phyloP scores from a whole-genome alignment of 176 grass and related monocot species.

The Urochloa ruziziensis region DNA sequence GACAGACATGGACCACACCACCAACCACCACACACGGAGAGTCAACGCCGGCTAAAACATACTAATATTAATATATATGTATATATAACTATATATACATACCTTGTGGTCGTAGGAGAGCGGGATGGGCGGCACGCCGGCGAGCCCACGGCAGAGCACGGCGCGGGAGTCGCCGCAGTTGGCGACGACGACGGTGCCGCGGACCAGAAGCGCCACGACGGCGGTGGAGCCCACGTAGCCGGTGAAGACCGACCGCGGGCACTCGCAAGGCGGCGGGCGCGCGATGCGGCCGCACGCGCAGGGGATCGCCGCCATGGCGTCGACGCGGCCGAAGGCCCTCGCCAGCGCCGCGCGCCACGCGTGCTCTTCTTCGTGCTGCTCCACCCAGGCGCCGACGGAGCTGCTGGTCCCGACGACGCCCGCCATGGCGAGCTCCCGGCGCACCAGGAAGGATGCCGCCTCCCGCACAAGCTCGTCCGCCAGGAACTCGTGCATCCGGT shows the following conservation, averaged over 20 bases:
- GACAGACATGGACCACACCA: too few species aligned
- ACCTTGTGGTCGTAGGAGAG: slow-evolving; percentile 96
- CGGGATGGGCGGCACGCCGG: slow-evolving; percentile 16
- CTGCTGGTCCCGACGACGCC: neutral
- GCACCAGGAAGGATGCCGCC: too few species aligned
- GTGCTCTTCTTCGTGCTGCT: neutral
- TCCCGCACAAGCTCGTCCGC: slow-evolving; percentile 44
- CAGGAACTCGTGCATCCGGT: slow-evolving; percentile 67
- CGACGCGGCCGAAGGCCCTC: slow-evolving; percentile 58
- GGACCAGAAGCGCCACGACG: slow-evolving; percentile 59
- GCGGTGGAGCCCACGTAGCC: slow-evolving; percentile 85
- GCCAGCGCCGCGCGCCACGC: slow-evolving; percentile 48
- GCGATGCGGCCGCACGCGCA: slow-evolving; percentile 67
- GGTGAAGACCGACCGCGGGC: slow-evolving; percentile 28
- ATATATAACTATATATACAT: too few species aligned
- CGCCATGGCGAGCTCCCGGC: neutral
- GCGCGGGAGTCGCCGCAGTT: too few species aligned
- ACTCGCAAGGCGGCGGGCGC: slow-evolving; percentile 41
- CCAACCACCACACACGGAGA: too few species aligned
- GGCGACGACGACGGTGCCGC: too few species aligned
- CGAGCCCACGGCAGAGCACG: too few species aligned
- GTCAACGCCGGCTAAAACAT: too few species aligned
- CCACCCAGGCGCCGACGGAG: too few species aligned
- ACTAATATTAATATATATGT: too few species aligned
- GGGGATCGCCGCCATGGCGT: slow-evolving; percentile 52